phyloP scores from a whole-genome alignment of 1,139 yeast species.

The Taphrina deformans region DNA sequence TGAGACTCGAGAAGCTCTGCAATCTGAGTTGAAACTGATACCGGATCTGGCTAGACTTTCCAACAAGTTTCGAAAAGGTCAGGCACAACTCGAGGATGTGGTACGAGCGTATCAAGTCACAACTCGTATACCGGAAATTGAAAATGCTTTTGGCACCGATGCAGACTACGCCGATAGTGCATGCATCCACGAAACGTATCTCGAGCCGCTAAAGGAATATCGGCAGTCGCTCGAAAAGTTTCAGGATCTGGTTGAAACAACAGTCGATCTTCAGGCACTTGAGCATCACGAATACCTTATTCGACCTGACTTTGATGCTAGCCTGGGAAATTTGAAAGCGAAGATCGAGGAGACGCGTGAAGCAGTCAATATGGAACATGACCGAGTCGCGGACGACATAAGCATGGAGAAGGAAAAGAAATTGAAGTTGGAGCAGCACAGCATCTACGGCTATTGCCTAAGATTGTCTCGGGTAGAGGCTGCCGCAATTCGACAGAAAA shows the following conservation, averaged over 20 bases:
- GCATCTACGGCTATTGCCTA: constrained; percentile 89
- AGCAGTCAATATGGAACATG: constrained; percentile 62
- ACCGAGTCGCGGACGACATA: constrained; percentile 68
- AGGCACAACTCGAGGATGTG: constrained; percentile 74
- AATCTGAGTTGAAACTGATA: constrained; percentile 65
- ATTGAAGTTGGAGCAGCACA: constrained; percentile 82
- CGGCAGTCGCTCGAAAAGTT: constrained; percentile 61
- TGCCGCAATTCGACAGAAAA: constrained; percentile 58
- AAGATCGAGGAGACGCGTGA: constrained; percentile 58
- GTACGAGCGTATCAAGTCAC: constrained; percentile 84
- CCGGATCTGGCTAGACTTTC: constrained; percentile 80
- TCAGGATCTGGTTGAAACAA: constrained; percentile 85
- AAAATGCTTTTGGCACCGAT: constrained; percentile 45
- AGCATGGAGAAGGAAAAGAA: constrained; percentile 82
- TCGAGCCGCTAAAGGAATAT: constrained; percentile 48
- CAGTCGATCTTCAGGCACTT: constrained; percentile 80
- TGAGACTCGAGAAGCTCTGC: constrained; percentile 62
- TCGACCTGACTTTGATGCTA: constrained; percentile 84
- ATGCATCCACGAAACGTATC: background rate
- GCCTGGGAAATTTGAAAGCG: constrained; percentile 60
- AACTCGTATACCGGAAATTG: constrained; percentile 65
- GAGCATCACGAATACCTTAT: constrained; percentile 78
- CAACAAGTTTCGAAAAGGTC: constrained; percentile 59
- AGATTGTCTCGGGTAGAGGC: constrained; percentile 71
- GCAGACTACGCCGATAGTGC: constrained; percentile 58